phyloP scores from a whole-genome alignment of 345 rosid genomes.

The Brassica juncea region DNA sequence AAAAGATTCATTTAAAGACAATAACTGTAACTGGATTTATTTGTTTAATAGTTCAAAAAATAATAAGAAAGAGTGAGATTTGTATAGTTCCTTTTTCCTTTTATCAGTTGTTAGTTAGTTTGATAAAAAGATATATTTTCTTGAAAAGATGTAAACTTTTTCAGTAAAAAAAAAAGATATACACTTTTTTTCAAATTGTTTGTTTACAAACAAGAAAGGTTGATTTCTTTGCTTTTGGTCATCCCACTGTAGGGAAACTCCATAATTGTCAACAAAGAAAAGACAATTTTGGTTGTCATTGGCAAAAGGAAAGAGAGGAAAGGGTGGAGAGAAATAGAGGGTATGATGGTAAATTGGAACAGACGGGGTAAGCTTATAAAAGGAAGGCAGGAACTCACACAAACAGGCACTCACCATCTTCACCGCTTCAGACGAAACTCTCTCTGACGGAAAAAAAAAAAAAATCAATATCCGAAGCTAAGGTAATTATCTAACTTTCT shows the following conservation, averaged over 20 bases:
- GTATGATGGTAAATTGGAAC: not conserved
- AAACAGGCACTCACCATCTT: constrained; percentile 3
- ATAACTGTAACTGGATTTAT: not conserved
- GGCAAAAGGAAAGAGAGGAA: not conserved
- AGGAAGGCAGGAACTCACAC: constrained; percentile 1
- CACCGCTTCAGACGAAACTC: not conserved
- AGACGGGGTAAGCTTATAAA: constrained; percentile 8
- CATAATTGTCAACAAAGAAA: not conserved
- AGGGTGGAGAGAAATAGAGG: not conserved
- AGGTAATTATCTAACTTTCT: not conserved
- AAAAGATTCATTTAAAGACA: not conserved
- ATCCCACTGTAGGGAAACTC: not conserved
- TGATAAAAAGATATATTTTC: not conserved
- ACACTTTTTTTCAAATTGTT: not conserved
- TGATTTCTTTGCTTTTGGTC: not conserved
- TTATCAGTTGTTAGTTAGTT: not conserved
- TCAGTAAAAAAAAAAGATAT: too few relatives aligned
- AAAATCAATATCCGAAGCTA: not conserved
- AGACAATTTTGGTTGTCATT: not conserved
- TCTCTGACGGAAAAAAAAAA: too few relatives aligned
- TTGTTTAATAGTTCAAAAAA: not conserved
- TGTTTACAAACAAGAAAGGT: not conserved
- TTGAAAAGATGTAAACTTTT: not conserved
- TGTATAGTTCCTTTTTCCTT: not conserved
- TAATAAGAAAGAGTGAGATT: not conserved